Base-by-base conservation (phyloP, 208 protist genomes). In the Trypanosomatidae sp. region DNA sequence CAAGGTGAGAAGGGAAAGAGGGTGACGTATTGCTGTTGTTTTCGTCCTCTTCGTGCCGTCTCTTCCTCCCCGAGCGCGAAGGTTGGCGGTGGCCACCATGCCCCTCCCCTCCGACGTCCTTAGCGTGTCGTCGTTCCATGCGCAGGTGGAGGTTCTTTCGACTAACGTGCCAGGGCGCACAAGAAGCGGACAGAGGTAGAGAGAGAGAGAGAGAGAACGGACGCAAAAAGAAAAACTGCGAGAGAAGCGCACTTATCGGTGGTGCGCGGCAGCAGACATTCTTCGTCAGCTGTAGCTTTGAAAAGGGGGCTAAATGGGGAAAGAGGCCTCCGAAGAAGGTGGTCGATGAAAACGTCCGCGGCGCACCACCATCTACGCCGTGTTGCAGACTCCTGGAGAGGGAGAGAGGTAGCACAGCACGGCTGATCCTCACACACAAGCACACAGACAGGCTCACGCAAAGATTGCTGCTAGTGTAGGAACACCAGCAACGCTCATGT, bases 41-140 rank as follows among this genome's bases (percentile, higher is more conserved):
- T 2, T 19, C 64, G 12, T 65, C 19, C 36, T 65, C 59, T 17
- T 22, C 39, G 10, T 46, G 59, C 17, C 39, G 59, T 15, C 59
- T 43, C 33, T 22, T 65, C 59, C 39, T 65, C 59, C 59, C n/a
- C 59, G 59, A 46, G 59, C 17, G 59, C 44, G 28, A 55, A 53
- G 15, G 41, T 49, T 36, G 64, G 25, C 28, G 41, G 64, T 41
- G 25, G 44, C 25, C 44, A 33, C n/a, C 22, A 53, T 68, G 28
- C 9, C 44, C 64, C 44, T 53, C 64, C 41, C 17, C 19, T 33
- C 10, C 39, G 64, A 28, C 12, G 13, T 36, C 64, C n/a, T 52
- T 36, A 9, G 13, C 41, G 44, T 12, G 41, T 68, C 43, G 33
- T 55, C 15, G 59, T 17, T 17, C 22, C 59, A 65, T 65, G 17